Percentiles rank a stretch among this genome's conserved stretches.
Conservation (phyloP, 2,329 filamentous ascomycete genomes). For the Ceratocystis smalleyi region DNA sequence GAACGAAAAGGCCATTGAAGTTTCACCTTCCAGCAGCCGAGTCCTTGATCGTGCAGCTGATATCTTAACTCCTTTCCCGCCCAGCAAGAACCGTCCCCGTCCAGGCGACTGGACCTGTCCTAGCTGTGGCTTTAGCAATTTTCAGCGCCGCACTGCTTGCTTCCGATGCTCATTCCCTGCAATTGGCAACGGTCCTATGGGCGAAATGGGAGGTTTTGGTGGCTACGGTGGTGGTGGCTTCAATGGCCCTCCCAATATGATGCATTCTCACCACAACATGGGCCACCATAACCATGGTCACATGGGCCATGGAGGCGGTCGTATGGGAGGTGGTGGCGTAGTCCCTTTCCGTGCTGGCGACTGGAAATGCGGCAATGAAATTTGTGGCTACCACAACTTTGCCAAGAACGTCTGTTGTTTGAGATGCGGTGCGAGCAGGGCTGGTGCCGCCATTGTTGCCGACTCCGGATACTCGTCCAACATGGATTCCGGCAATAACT, state of each 20-base stretch:
- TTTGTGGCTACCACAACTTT: slow-evolving; percentile 97
- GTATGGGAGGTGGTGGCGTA: slow-evolving; percentile 66
- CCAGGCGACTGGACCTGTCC: slow-evolving; percentile 99
- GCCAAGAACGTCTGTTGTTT: slow-evolving; percentile 98
- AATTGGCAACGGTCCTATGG: slow-evolving; percentile 57
- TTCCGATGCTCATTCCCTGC: slow-evolving; percentile 99
- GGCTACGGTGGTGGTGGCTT: slow-evolving; percentile 53
- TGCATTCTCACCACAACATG: slow-evolving; percentile 41
- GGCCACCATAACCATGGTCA: slow-evolving; percentile 29
- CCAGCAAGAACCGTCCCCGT: slow-evolving; percentile 93
- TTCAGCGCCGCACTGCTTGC: slow-evolving; percentile 93
- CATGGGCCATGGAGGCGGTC: slow-evolving; percentile 44
- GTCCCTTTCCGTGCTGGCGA: slow-evolving; percentile 97
- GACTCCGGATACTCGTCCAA: slow-evolving; percentile 83
- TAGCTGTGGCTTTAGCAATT: slow-evolving; percentile 97
- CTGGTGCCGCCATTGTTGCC: slow-evolving; percentile 82
- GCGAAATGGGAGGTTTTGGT: slow-evolving; percentile 36
- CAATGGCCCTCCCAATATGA: slow-evolving; percentile 52
- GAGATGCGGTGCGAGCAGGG: slow-evolving; percentile 86
- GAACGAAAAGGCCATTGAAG: slow-evolving; percentile 98
- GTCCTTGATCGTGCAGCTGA: slow-evolving; percentile 91
- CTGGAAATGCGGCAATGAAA: slow-evolving; percentile 97
- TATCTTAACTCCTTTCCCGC: slow-evolving; percentile 91
- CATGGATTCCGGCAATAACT: slow-evolving; percentile 66
- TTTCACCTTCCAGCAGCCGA: slow-evolving; percentile 91